Base-by-base conservation (phyloP, 2,329 filamentous ascomycete species). In the Aspergillus aculeatus region DNA sequence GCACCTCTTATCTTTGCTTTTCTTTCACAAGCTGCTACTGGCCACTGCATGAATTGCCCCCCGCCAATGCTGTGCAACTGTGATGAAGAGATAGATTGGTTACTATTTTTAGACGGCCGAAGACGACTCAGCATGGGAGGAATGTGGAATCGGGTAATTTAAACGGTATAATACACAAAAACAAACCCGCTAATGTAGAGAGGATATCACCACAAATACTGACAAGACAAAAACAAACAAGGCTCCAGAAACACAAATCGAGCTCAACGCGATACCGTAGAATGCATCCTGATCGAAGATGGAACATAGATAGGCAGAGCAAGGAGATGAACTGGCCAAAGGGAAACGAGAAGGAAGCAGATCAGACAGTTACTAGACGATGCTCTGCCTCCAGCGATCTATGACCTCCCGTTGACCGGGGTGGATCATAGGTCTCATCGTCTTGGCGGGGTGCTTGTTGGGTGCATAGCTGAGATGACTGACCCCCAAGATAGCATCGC, bases 361-460 rank as follows among this genome's bases (percentile, higher is more conserved):
- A 44, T 16, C 5, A 44, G 24, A 50, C 19, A 16, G 7, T 16
- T n/a, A 47, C 12, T 66, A 73, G 35, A 66, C 66, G 56, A 78
- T 72, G 58, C 76, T 77, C 63, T 82, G 78, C 68, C 84, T 80
- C 85, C 85, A 87, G 35, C 80, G 82, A 75, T 87, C 83, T 72
- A 87, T 86, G 60, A 83, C 75, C 60, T 82, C 83, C 56, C 83
- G 76, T 68, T 85, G 83, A 56, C 76, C 76, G 4, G 78, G 73
- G 68, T 84, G 78, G 69, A 82, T 74, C n/a, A 70, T 67, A 29
- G 70, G 71, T 59, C 73, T 69, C 29, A 69, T 68, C 64, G 68
- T 66, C 56, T 63, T 71, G 5, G 70, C 64, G 26, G 59, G 66
- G 54, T 67, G 64, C 44, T 64, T 66, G 29, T 61, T 56, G 4